A percentile compares a stretch with the other conserved stretches of the same genome.
phyloP scores from a whole-genome alignment of 2,329 filamentous ascomycete genomes.

The Aspergillus sergii region DNA sequence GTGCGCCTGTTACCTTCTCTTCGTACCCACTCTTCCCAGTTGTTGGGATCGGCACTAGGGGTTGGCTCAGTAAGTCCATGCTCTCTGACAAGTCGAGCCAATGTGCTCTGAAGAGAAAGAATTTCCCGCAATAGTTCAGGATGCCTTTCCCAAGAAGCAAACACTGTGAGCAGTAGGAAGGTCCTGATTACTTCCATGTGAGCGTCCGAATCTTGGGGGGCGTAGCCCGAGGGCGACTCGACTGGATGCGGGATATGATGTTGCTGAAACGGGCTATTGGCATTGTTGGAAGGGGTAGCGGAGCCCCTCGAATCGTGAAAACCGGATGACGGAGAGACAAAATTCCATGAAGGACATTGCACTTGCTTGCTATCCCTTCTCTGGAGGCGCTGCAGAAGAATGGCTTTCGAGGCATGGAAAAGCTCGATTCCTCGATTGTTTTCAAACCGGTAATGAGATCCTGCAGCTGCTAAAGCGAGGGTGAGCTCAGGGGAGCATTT shows the following conservation, averaged over 20 bases:
- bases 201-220: slow-evolving; percentile 47
- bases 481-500: slow-evolving; percentile 52
- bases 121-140: slow-evolving; percentile 60
- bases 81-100: slow-evolving; percentile 59
- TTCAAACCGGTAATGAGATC: slow-evolving; percentile 53
- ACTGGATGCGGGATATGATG: slow-evolving; percentile 34
- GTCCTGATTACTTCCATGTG: slow-evolving; percentile 55
- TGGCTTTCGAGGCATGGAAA: slow-evolving; percentile 59
- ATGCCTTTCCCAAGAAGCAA: slow-evolving; percentile 63
- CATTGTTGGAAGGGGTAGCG: slow-evolving; percentile 45
- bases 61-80: slow-evolving; percentile 48
- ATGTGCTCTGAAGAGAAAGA: slow-evolving; percentile 58
- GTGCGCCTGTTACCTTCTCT: slow-evolving; percentile 57
- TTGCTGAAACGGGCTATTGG: slow-evolving; percentile 48
- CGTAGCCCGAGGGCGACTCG: slow-evolving; percentile 36
- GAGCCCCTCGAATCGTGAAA: slow-evolving; percentile 45
- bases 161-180: slow-evolving; percentile 57
- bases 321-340: slow-evolving; percentile 39
- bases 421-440: slow-evolving; percentile 57
- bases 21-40: slow-evolving; percentile 57
- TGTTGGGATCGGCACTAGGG: slow-evolving; percentile 45
- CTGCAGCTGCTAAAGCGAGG: slow-evolving; percentile 54
- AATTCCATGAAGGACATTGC: slow-evolving; percentile 45
- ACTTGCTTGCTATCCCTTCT: slow-evolving; percentile 52
- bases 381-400: slow-evolving; percentile 56